Conservation (phyloP, 2,329 filamentous ascomycete genomes). For the Penicillium brasilianum region DNA sequence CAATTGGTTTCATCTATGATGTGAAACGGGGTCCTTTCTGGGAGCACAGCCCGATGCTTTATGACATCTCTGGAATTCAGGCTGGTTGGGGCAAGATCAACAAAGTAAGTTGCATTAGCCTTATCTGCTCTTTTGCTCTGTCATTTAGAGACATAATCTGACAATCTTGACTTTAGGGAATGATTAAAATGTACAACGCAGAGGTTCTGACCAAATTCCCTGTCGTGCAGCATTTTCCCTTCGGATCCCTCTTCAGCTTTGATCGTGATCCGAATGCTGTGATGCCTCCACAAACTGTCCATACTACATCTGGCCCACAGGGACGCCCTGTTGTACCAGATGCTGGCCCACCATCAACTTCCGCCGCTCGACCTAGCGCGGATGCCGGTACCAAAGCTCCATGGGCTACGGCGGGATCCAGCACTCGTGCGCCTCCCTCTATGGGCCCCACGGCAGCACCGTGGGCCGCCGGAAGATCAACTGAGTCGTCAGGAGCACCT, state of each 20-base stretch:
- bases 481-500: constrained; percentile 14
- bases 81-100: constrained; percentile 99
- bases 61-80: constrained; percentile 88
- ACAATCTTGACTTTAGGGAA: constrained; percentile 62
- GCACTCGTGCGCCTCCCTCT: constrained; percentile 23
- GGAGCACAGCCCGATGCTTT: constrained; percentile 94
- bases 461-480: constrained; percentile 32
- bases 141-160: constrained; percentile 3
- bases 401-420: constrained; percentile 37
- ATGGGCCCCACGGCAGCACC: constrained; percentile 38
- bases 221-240: constrained; percentile 94
- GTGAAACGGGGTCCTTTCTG: constrained; percentile 97
- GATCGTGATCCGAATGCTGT: constrained; percentile 67
- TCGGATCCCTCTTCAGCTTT: constrained; percentile 81
- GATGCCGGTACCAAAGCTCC: constrained; percentile 41
- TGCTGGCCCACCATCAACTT: constrained; percentile 16
- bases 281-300: constrained; percentile 56
- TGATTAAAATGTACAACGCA: constrained; percentile 99
- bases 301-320: constrained; percentile 51
- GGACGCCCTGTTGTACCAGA: constrained; percentile 30
- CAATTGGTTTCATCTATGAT: constrained; percentile 95
- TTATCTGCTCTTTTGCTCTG: not conserved
- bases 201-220: constrained; percentile 97
- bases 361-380: constrained; percentile 22
- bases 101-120: constrained; percentile 57